phyloP scores from a whole-genome alignment of 2,329 filamentous ascomycete genomes.

The Monosporascus cannonballus region DNA sequence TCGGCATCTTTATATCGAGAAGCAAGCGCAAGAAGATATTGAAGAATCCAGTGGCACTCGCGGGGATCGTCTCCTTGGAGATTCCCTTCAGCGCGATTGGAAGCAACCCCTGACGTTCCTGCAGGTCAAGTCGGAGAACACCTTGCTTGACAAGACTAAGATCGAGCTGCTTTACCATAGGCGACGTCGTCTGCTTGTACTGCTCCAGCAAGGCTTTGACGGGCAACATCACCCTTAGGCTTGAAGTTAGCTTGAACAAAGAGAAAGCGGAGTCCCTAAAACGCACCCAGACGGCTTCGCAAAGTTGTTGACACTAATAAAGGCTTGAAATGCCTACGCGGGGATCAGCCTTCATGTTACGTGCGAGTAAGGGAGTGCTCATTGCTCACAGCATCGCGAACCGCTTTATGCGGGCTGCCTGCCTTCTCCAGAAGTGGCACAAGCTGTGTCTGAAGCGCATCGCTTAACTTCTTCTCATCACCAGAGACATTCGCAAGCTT shows the following conservation, averaged over 20 bases:
- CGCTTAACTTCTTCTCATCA: conserved; percentile 75
- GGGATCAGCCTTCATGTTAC: conserved; percentile 9
- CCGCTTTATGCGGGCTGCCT: conserved; percentile 69
- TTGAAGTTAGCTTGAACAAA: conserved; percentile 6
- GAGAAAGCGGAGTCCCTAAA: neutral
- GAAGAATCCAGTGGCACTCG: conserved; percentile 58
- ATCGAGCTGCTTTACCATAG: conserved; percentile 81
- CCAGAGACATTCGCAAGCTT: conserved; percentile 47
- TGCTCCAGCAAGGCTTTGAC: conserved; percentile 81
- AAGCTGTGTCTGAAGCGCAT: conserved; percentile 72
- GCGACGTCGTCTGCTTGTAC: conserved; percentile 71
- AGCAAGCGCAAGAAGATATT: conserved; percentile 76
- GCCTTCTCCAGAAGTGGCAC: conserved; percentile 81
- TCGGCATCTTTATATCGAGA: conserved; percentile 63
- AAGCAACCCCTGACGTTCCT: conserved; percentile 67
- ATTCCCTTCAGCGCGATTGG: conserved; percentile 65
- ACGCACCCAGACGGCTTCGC: conserved; percentile 45
- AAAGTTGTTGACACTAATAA: conserved; percentile 48
- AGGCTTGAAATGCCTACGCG: conserved; percentile 42
- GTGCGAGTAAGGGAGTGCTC: neutral
- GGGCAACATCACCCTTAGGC: conserved; percentile 63
- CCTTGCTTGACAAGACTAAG: conserved; percentile 86
- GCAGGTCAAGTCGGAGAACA: conserved; percentile 39
- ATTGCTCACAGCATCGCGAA: conserved; percentile 49
- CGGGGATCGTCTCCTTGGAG: conserved; percentile 48